These are phyloP conservation scores for Ogataea nakhonphanomensis DNA, from an alignment of 805 yeast genomes.

Conservation along the genomic window DNA sequence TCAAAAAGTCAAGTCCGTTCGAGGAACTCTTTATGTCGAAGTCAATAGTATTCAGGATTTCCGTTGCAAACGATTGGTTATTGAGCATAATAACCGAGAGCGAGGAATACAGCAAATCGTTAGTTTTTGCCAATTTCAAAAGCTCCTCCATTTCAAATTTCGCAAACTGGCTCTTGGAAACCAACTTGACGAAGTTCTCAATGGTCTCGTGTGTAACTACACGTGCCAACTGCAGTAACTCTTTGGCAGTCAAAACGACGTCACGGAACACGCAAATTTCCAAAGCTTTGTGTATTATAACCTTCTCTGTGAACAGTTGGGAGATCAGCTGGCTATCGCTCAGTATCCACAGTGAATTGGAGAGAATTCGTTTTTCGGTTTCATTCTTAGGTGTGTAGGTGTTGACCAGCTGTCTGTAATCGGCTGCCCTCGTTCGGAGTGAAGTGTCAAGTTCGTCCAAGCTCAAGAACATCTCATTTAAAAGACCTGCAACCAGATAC, in stretches of 20 bases:
- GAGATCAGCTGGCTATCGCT: constrained; percentile 7
- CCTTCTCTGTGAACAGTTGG: constrained; percentile 1
- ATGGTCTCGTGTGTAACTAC: neutral
- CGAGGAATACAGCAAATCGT: neutral
- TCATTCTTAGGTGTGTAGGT: neutral
- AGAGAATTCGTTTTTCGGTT: constrained; percentile 4
- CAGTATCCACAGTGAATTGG: constrained; percentile 23
- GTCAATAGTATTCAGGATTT: neutral
- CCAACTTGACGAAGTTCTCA: neutral
- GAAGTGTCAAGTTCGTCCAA: constrained; percentile 10
- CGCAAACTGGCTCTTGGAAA: neutral
- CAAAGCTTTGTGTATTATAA: constrained; percentile 2
- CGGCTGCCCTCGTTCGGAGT: neutral
- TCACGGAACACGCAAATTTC: constrained; percentile 2
- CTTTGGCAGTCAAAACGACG: neutral
- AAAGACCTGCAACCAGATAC: constrained; percentile 19
- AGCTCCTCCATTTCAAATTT: neutral
- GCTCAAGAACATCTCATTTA: constrained; percentile 27
- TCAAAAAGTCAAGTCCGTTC: constrained; percentile 4
- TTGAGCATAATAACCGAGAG: neutral
- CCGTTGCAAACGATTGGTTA: neutral
- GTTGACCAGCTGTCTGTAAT: constrained; percentile 1
- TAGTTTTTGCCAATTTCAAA: neutral
- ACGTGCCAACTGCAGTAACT: constrained; percentile 2
- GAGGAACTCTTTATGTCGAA: neutral